Evolutionary conservation across 1,139 yeast genomes (phyloP), one percentile per base, ranked within the genome.

Genomic region (Nakaseomyces delphensis): DNA sequence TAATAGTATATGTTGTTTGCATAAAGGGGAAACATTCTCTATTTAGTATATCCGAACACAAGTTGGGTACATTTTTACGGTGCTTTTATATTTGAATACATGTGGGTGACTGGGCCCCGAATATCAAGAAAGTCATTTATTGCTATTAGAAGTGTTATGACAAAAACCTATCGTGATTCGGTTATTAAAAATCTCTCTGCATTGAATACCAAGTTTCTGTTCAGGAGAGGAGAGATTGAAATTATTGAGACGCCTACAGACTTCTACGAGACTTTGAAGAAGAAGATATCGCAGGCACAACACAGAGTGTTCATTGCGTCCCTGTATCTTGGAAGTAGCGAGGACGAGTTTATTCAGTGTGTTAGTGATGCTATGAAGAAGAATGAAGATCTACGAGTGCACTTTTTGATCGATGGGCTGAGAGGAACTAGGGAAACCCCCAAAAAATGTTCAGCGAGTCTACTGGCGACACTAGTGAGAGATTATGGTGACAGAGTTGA

Each of bases 351-450:
- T 25, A 67, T 83, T 15, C 69, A 70, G n/a, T 73, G 79, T 48
- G 49, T 85, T 3, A 70, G 71, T 13, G 60, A 64, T 3, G 91
- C 96, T 0, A 64, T 91, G 51, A 54, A 60, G 3, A 58, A 60
- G 2, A 85, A 83, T 50, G 74, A 77, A 1, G 65, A 76, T 21
- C 68, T 91, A 45, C 72, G 74, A 49, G 83, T 93, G 1, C 76
- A 74, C 47, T 78, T 93, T 25, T 68, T 91, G 43, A 73, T 91
- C 4, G 99, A 91, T 64, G 95, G 91, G 8, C 70, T 91, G 42
- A 66, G 99, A 52, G 96, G 96, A 0, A 91, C 98, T 0, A 71
- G 99, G 50, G 98, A 91, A 57, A 79, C 91, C 0, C 98, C 98
- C 0, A 64, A 72, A 10, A 66, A 70, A 37, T 83, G 91, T 43